Base-by-base conservation (phyloP, 1,139 yeast genomes). In the Keqinozyma sinolaborantium region DNA sequence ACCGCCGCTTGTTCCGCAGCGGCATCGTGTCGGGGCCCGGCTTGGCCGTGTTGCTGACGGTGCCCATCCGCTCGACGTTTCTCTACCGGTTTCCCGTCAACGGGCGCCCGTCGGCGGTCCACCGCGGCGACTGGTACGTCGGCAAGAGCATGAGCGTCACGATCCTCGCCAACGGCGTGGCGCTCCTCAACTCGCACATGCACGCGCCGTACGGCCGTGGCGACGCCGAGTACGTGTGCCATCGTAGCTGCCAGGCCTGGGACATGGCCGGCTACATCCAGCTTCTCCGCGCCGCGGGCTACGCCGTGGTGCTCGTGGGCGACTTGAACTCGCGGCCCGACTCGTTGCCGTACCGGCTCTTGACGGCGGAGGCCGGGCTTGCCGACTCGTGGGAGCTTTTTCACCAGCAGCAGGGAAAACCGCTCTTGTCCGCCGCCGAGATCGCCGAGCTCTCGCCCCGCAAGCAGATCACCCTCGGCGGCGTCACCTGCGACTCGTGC, bases 21-120 rank as follows among this genome's bases (percentile, higher is more conserved):
- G 98, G 98, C 1, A 85, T 92, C 7, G 47, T 92, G 3, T 63
- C 95, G 0, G 99, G 99, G 0, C 97, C 98, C 0, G 99, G 99
- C 0, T 67, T 92, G 32, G 95, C 88, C 0, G 67, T 92, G 4
- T 56, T 94, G 30, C 85, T 96, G 7, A 81, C 84, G 46, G 75
- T 85, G 44, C 97, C 97, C 3, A 87, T 92, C 21, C 79, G 73
- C 31, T 77, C 80, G 19, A 78, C 95, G 0, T 84, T 83, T 49
- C 59, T 92, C 30, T 83, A 84, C 50, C 63, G 95, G 26, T 92
- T 86, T 51, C 95, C 97, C 1, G 75, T 92, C 38, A 92, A 90
- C 56, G 99, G 99, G 1, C 69, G 96, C 30, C 95, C 97, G 1
- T 79, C 90, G 24, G 98, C 98, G 1, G 82, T 94, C 41, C 83